Base-by-base conservation (phyloP, 1,284 basidiomycete genomes). In the Sanguinoderma infundibulare region DNA sequence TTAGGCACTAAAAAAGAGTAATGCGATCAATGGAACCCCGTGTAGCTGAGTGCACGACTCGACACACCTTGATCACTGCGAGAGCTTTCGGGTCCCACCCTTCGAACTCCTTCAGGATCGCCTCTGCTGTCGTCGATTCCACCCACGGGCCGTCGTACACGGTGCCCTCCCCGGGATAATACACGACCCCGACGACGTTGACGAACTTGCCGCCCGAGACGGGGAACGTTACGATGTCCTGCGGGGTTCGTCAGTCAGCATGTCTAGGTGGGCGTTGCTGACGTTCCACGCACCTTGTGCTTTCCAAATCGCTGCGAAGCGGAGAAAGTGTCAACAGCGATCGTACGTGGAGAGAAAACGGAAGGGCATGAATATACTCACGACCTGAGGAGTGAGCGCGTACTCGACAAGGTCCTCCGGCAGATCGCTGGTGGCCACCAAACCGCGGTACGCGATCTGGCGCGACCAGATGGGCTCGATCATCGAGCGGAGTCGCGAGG, bases 11-110 rank as follows among this genome's bases (percentile, higher is more conserved):
- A 14, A 9, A 10, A 9, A 20, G 22, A 15, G 12, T 22, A n/a
- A 38, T 22, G 8, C 15, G 10, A 5, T 12, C 5, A 17, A 6
- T n/a, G n/a, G n/a, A 72, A 62, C 14, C 22, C 22, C 3, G 9
- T 9, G 9, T 47, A 20, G n/a, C n/a, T 12, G 28, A 1, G 14
- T 17, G n/a, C 9, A 39, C 10, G 22, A 44, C n/a, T 9, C 17
- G 30, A 22, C 55, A 5, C 7, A 57, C 57, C 50, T 65, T 60
- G 28, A 74, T 55, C 30, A 74, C 26, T 5, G 64, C 63, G n/a
- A 61, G 46, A 4, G 72, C 69, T 28, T 71, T 67, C 24, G 67
- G 61, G 32, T 73, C 72, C 72, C 72, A 75, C 1, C 64, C 63
- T 5, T 38, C 53, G 39, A 61, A 72, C 20, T 61, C 39, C 17